Conservation (phyloP, 1,284 basidiomycete species). For the Mycosarcoma mackinlayi region DNA sequence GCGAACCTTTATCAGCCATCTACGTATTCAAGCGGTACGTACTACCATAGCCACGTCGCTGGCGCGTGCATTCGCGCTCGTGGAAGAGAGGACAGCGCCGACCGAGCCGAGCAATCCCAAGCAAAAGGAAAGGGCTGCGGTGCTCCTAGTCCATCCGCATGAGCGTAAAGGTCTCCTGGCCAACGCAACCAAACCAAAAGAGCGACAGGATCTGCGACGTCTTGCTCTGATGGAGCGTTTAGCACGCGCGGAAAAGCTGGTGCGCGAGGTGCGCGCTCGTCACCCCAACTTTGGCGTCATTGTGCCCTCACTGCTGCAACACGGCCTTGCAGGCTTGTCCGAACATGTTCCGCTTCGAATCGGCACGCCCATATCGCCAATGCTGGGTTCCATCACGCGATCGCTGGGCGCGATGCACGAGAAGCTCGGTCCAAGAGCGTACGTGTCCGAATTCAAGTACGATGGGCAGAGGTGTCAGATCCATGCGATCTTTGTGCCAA, state of each 20-base stretch:
- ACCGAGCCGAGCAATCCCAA: constrained; percentile 12
- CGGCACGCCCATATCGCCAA: constrained; percentile 72
- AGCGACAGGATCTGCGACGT: constrained; percentile 61
- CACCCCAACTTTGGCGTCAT: constrained; percentile 90
- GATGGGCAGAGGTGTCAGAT: constrained; percentile 90
- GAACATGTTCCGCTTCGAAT: constrained; percentile 78
- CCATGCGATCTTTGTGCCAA: constrained; percentile 71
- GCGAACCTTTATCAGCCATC: constrained; percentile 81
- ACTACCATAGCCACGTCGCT: constrained; percentile 84
- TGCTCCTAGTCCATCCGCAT: constrained; percentile 31
- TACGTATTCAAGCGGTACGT: constrained; percentile 84
- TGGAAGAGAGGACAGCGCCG: constrained; percentile 20
- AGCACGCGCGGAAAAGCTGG: constrained; percentile 69
- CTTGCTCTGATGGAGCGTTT: constrained; percentile 59
- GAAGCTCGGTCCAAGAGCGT: constrained; percentile 71
- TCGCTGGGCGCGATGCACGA: constrained; percentile 85
- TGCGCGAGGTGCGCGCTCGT: constrained; percentile 80
- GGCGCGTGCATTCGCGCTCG: constrained; percentile 80
- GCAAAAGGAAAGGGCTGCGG: constrained; percentile 27
- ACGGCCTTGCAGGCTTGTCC: constrained; percentile 60
- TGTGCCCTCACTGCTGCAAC: constrained; percentile 73
- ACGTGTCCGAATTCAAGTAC: constrained; percentile 77
- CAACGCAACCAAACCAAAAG: constrained; percentile 64
- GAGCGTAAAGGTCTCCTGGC: constrained; percentile 59
- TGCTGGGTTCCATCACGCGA: constrained; percentile 75